phyloP scores from a whole-genome alignment of 768 basidiomycete genomes.

The Chalciporus sphaerocephalus region DNA sequence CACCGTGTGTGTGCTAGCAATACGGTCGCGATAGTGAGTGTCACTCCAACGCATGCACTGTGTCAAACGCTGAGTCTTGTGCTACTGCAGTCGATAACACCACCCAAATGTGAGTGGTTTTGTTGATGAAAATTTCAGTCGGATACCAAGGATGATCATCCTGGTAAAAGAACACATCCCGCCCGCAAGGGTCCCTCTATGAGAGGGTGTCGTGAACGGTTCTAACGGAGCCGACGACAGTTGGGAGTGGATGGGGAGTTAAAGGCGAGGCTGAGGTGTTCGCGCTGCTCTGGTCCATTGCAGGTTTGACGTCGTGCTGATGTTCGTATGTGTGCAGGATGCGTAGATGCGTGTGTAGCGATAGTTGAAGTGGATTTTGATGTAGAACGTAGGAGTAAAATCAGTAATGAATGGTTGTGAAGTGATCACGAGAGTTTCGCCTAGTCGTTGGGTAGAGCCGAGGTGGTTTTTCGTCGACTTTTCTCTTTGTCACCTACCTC shows the following conservation, averaged over 20 bases:
- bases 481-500: slow-evolving; percentile 7
- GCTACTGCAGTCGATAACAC: background rate
- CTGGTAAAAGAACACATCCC: slow-evolving; percentile 89
- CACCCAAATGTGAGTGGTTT: slow-evolving; percentile 29
- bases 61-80: slow-evolving; percentile 3
- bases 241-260: slow-evolving; percentile 70
- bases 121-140: slow-evolving; percentile 14
- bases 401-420: background rate
- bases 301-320: background rate
- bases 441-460: background rate
- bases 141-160: slow-evolving; percentile 68
- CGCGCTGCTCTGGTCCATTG: background rate
- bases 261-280: slow-evolving; percentile 86
- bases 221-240: slow-evolving; percentile 34
- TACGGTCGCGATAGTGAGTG: slow-evolving; percentile 10
- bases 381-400: background rate
- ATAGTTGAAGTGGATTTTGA: background rate
- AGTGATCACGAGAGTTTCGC: background rate
- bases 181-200: slow-evolving; percentile 36
- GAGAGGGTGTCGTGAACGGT: slow-evolving; percentile 28
- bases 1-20: slow-evolving; percentile 7
- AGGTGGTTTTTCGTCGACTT: slow-evolving; percentile 2
- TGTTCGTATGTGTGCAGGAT: slow-evolving; percentile 3
- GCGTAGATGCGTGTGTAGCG: background rate
- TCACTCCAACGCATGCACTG: background rate